Evolutionary conservation across 2,329 filamentous ascomycete genomes (phyloP).

Genomic region (Hymenoscyphus fructigenus): DNA sequence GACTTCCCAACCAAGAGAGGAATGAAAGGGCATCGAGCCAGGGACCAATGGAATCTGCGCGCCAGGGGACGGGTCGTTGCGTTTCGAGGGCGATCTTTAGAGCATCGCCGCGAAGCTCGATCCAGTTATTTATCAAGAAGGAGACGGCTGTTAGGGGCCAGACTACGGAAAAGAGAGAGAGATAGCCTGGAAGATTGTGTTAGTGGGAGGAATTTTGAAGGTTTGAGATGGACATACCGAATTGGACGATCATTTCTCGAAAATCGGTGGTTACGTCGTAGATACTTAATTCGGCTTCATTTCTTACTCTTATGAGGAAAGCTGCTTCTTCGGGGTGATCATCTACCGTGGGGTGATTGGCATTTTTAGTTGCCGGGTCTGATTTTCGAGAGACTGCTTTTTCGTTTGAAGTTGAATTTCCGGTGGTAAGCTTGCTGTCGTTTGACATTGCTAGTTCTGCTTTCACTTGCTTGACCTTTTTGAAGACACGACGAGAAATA

Average conservation of each 20-base stretch:
- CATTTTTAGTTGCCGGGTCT: slow-evolving; percentile 44
- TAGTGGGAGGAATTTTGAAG: slow-evolving; percentile 27
- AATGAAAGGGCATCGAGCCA: slow-evolving; percentile 86
- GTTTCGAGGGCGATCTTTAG: slow-evolving; percentile 91
- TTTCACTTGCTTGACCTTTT: slow-evolving; percentile 76
- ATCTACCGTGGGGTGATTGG: slow-evolving; percentile 47
- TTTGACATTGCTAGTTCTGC: slow-evolving; percentile 48
- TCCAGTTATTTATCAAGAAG: slow-evolving; percentile 93
- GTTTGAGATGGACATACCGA: slow-evolving; percentile 44
- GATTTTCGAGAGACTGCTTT: neutral
- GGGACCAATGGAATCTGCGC: slow-evolving; percentile 90
- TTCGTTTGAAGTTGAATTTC: slow-evolving; percentile 44
- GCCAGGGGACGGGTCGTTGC: slow-evolving; percentile 84
- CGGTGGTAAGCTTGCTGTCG: neutral
- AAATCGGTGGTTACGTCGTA: slow-evolving; percentile 93
- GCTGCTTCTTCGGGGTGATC: slow-evolving; percentile 75
- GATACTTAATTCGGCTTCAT: slow-evolving; percentile 75
- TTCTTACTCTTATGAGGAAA: slow-evolving; percentile 78
- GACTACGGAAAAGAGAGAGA: slow-evolving; percentile 86
- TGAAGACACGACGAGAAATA: slow-evolving; percentile 73
- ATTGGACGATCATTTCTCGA: slow-evolving; percentile 88
- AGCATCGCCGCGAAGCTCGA: slow-evolving; percentile 89
- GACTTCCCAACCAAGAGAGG: slow-evolving; percentile 87
- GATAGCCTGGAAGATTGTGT: slow-evolving; percentile 60
- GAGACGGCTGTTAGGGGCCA: slow-evolving; percentile 92